Percentiles rank a stretch among this genome's conserved stretches.
phyloP scores from a whole-genome alignment of 495 filamentous ascomycete genomes.

The Letharia columbiana region DNA sequence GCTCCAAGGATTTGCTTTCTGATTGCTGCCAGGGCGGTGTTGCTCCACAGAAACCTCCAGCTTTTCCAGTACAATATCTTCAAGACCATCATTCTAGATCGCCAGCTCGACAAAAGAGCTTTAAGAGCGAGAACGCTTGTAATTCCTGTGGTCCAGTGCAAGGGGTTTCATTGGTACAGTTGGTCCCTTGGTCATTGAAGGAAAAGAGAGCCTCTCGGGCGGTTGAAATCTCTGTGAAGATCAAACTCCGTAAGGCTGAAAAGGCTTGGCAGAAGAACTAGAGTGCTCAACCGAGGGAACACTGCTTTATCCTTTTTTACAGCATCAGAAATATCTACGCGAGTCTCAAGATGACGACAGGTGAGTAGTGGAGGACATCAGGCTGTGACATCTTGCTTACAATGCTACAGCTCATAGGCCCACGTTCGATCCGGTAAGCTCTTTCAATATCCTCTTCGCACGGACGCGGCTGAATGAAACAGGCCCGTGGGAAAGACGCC shows the following conservation, averaged over 20 bases:
- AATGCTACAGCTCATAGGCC: conserved; percentile 23
- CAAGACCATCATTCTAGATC: neutral
- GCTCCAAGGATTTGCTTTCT: neutral
- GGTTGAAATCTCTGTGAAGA: no score
- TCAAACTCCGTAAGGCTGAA: neutral
- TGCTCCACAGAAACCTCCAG: neutral
- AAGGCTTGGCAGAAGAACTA: neutral
- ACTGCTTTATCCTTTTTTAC: neutral
- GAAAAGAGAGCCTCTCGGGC: no score
- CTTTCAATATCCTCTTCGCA: neutral
- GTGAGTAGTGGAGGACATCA: neutral
- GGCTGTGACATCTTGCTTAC: neutral
- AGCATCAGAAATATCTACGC: neutral
- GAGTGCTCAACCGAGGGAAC: neutral
- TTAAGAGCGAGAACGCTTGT: no score
- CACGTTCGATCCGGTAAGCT: conserved; percentile 26
- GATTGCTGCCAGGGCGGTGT: neutral
- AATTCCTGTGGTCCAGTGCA: neutral
- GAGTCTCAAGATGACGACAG: neutral
- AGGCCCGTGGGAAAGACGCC: conserved; percentile 93
- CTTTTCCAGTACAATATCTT: neutral
- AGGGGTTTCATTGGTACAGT: no score
- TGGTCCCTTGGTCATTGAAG: no score
- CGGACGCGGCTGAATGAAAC: conserved; percentile 11
- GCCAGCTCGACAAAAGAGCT: neutral